Evolutionary conservation across 2,329 filamentous ascomycete genomes (phyloP), one percentile per base, ranked within the genome.

Genomic region (Beauveria australis): DNA sequence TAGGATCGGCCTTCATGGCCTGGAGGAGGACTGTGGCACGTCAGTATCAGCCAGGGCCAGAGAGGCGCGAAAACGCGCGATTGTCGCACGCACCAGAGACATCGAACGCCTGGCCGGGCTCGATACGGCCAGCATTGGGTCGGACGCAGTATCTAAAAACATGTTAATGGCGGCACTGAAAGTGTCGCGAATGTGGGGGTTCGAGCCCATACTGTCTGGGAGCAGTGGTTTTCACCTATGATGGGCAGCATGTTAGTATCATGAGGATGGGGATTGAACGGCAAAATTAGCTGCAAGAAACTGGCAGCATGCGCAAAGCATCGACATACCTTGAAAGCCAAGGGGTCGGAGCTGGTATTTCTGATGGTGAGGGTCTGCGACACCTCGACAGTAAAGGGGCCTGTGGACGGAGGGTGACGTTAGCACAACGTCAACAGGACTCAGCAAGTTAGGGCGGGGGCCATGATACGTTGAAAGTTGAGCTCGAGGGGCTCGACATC

Each of bases 201-300:
- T 19, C 22, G 49, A 24, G 28, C 64, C 76, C 89, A 72, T 89
- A 99, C 93, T 97, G 94, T 79, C 97, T 97, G 40, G 94, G 94
- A 54, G 94, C 94, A 64, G 94, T 99, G 53, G 94, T 99, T 86
- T 99, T 99, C 76, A 99, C 94, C 92, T 96, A 68, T 16, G 43
- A 47, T 44, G n/a, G 40, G 5, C 14, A 41, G 8, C 40, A 55
- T 61, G 68, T 75, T 65, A 76, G 72, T 48, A 28, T 48, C 60
- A 24, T 18, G 40, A 18, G 10, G 5, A 22, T 33, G 3, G 18
- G 9, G 1, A 33, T 26, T 30, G 18, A 33, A 44, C 5, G 19
- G 19, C 8, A 8, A 18, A 40, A 18, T 10, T 9, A 30, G 47
- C 47, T 43, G 44, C 37, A 37, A 12, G 14, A 33, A 30, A n/a